Evolutionary conservation across 257 asterid genomes (phyloP).

Genomic region (Thymus mandschuricus): DNA sequence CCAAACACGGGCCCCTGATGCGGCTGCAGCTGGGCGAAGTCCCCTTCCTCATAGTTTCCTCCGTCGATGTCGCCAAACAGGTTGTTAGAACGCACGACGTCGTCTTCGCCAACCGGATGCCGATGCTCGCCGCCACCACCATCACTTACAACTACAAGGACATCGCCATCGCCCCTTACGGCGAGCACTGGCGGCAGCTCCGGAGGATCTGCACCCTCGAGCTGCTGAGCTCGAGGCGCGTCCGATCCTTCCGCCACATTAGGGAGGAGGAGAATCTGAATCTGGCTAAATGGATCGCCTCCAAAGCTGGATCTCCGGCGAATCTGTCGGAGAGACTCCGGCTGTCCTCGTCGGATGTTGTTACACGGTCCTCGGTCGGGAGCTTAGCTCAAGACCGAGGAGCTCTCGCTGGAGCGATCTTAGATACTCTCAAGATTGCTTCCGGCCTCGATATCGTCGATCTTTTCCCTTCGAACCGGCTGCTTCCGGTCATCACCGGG

Average conservation of each 20-base stretch:
- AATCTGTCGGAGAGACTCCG: neutral
- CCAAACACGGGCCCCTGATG: slow-evolving; percentile 2
- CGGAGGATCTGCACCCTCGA: slow-evolving; percentile 21
- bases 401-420: neutral
- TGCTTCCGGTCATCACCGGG: neutral
- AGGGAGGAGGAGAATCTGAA: slow-evolving; percentile 6
- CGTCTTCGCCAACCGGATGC: slow-evolving; percentile 1
- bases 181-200: slow-evolving; percentile 10
- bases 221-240: slow-evolving; percentile 10
- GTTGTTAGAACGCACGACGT: slow-evolving; percentile 5
- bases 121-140: neutral
- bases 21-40: neutral
- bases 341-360: neutral
- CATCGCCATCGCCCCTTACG: slow-evolving; percentile 10
- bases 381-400: neutral
- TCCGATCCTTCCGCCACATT: neutral
- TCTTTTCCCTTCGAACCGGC: neutral
- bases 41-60: slow-evolving; percentile 8
- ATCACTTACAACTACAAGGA: neutral
- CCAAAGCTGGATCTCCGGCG: neutral
- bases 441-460: slow-evolving; percentile 1
- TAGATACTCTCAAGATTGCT: neutral
- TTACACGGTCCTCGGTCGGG: neutral
- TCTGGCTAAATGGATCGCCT: neutral
- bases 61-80: neutral